Conservation (phyloP, 1,284 basidiomycete species). For the Moesziomyces sp. region DNA sequence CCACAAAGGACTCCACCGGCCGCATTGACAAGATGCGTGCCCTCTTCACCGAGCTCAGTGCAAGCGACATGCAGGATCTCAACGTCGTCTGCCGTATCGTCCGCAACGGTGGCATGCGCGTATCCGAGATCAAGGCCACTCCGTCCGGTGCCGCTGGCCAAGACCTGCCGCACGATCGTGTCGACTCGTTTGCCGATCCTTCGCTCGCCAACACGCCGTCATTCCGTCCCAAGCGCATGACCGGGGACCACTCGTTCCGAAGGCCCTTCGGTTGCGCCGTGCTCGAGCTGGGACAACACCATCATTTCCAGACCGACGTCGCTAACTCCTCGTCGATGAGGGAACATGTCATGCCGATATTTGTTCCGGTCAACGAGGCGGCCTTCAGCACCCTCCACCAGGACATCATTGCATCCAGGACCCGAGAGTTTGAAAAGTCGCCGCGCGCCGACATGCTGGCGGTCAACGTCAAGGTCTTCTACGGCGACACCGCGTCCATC, state of each 20-base stretch:
- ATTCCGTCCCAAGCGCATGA: slow-evolving; percentile 50
- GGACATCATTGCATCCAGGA: slow-evolving; percentile 85
- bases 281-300: slow-evolving; percentile 79
- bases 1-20: slow-evolving; percentile 74
- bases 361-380: slow-evolving; percentile 80
- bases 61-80: slow-evolving; percentile 78
- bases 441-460: slow-evolving; percentile 85
- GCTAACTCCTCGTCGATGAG: slow-evolving; percentile 58
- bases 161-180: slow-evolving; percentile 27
- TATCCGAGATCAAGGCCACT: slow-evolving; percentile 70
- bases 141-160: slow-evolving; percentile 38
- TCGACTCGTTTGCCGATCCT: slow-evolving; percentile 30
- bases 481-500: slow-evolving; percentile 80
- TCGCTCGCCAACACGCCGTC: slow-evolving; percentile 43
- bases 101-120: slow-evolving; percentile 85
- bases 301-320: slow-evolving; percentile 73
- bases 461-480: slow-evolving; percentile 88
- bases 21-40: slow-evolving; percentile 51
- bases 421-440: slow-evolving; percentile 85
- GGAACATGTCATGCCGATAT: slow-evolving; percentile 91
- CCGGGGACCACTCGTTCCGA: slow-evolving; percentile 72
- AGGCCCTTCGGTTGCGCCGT: slow-evolving; percentile 94
- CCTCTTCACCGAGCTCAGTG: slow-evolving; percentile 87
- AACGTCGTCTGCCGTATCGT: slow-evolving; percentile 79
- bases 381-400: slow-evolving; percentile 93